These are phyloP conservation scores for Mortierella antarctica DNA, from an alignment of 192 early-diverging fungal species.

Conservation along the genomic window DNA sequence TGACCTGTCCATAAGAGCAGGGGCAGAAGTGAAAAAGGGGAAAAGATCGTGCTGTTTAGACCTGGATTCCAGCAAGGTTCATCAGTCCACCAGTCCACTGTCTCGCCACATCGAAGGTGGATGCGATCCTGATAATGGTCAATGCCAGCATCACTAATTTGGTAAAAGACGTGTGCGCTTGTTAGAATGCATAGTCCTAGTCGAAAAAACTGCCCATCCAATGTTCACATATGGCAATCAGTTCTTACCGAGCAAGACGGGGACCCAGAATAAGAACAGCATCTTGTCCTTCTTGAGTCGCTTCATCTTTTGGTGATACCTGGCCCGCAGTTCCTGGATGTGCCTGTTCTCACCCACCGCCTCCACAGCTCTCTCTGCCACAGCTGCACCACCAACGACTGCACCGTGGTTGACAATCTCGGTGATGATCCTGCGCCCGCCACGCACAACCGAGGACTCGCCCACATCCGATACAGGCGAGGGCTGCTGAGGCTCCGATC, in stretches of 20 bases:
- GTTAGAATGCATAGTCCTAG: not conserved
- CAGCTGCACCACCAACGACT: constrained; percentile 45
- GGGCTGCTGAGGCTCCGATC: constrained; percentile 18
- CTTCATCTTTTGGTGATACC: constrained; percentile 53
- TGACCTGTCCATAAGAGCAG: not conserved
- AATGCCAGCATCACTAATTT: constrained; percentile 38
- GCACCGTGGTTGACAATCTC: constrained; percentile 53
- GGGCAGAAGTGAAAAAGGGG: not conserved
- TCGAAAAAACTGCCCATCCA: not conserved
- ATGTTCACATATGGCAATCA: not conserved
- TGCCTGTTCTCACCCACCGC: constrained; percentile 47
- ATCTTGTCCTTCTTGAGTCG: constrained; percentile 62
- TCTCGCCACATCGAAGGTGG: constrained; percentile 48
- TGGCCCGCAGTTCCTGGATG: constrained; percentile 38
- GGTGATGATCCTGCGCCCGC: constrained; percentile 41
- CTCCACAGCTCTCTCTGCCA: constrained; percentile 45
- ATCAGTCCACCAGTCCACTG: constrained; percentile 49
- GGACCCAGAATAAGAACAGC: constrained; percentile 70
- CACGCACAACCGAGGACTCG: constrained; percentile 44
- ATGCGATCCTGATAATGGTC: constrained; percentile 46
- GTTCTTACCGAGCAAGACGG: constrained; percentile 52
- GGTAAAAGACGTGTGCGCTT: not conserved
- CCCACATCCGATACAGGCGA: constrained; percentile 10
- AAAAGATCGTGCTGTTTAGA: constrained; percentile 10
- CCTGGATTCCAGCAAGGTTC: constrained; percentile 48